phyloP scores from a whole-genome alignment of 768 basidiomycete species.

The Lactarius trivialis region DNA sequence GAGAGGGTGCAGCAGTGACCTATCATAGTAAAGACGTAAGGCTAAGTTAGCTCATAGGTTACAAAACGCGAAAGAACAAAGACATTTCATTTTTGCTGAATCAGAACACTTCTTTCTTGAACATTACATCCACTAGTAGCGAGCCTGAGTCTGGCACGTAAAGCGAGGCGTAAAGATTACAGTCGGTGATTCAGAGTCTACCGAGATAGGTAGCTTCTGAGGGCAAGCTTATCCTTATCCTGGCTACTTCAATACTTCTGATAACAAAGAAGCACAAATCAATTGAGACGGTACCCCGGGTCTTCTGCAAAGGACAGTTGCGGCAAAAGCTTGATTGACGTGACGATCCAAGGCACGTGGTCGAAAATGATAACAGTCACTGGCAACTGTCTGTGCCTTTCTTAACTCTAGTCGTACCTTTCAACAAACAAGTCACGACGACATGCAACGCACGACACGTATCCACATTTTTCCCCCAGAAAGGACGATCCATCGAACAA shows the following conservation, averaged over 20 bases:
- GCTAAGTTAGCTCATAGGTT: too few species aligned
- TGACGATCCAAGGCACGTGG: neutral
- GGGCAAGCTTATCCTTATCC: neutral
- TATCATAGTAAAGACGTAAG: too few species aligned
- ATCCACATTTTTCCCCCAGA: neutral
- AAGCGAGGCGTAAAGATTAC: neutral
- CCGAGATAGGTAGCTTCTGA: neutral
- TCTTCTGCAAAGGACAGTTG: neutral
- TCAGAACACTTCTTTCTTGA: neutral
- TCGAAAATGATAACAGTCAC: neutral
- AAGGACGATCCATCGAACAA: neutral
- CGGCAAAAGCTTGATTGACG: slow-evolving; percentile 7
- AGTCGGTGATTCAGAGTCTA: neutral
- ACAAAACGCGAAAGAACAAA: neutral
- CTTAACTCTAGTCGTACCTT: neutral
- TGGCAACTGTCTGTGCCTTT: neutral
- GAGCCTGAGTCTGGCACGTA: neutral
- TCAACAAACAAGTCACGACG: neutral
- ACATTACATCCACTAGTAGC: neutral
- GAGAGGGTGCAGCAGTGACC: neutral
- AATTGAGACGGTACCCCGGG: neutral
- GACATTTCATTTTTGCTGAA: neutral
- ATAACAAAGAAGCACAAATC: slow-evolving; percentile 1
- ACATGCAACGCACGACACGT: neutral
- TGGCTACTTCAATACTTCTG: neutral